Percentiles rank a stretch among this genome's conserved stretches.
Evolutionary conservation across 1,139 yeast genomes (phyloP).

Genomic region (Yamadazyma taylorii): DNA sequence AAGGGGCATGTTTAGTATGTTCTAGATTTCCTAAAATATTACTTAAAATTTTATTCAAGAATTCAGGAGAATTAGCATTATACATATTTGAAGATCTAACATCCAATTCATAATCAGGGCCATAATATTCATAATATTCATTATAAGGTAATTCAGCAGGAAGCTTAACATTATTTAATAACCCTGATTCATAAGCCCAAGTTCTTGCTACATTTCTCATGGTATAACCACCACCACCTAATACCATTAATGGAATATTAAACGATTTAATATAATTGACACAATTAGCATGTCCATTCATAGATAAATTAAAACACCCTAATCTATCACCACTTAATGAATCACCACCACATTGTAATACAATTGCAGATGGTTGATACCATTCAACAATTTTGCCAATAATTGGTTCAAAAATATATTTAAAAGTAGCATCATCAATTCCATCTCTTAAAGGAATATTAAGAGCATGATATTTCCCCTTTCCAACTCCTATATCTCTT

Average conservation of each 20-base stretch:
- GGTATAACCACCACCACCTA: slow-evolving; percentile 98
- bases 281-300: slow-evolving; percentile 94
- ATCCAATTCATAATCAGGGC: slow-evolving; percentile 91
- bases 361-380: slow-evolving; percentile 91
- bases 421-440: slow-evolving; percentile 89
- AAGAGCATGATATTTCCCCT: slow-evolving; percentile 81
- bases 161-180: slow-evolving; percentile 74
- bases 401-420: slow-evolving; percentile 84
- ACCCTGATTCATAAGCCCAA: slow-evolving; percentile 94
- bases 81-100: slow-evolving; percentile 96
- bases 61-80: slow-evolving; percentile 93
- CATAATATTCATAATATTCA: slow-evolving; percentile 95
- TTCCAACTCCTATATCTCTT: slow-evolving; percentile 83
- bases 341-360: slow-evolving; percentile 97
- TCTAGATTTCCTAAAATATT: slow-evolving; percentile 79
- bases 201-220: slow-evolving; percentile 96
- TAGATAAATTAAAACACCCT: slow-evolving; percentile 90
- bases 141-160: slow-evolving; percentile 90
- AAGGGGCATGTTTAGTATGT: slow-evolving; percentile 90
- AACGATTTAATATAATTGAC: slow-evolving; percentile 82
- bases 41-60: slow-evolving; percentile 78
- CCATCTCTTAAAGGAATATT: slow-evolving; percentile 97
- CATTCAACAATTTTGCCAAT: slow-evolving; percentile 84
- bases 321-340: slow-evolving; percentile 89
- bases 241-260: slow-evolving; percentile 83